Percentiles rank a stretch among this genome's conserved stretches.
These are phyloP conservation scores for Suillus spraguei DNA, from an alignment of 768 basidiomycete genomes.

Conservation along the genomic window DNA sequence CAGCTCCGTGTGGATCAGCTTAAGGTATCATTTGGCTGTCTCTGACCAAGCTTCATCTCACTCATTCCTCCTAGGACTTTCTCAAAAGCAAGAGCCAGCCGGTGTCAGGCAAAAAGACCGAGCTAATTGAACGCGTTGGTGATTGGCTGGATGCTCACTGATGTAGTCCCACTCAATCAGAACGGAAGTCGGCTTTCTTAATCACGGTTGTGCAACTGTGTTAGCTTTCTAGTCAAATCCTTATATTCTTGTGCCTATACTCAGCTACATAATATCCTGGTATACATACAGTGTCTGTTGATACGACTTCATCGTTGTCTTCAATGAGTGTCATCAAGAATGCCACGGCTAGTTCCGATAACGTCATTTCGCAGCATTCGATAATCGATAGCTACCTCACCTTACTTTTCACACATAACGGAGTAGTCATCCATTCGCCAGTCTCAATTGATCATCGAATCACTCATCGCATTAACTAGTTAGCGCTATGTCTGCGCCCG, in stretches of 20 bases:
- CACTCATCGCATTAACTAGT: background rate
- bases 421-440: background rate
- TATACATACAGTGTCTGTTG: background rate
- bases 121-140: slow-evolving; percentile 64
- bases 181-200: background rate
- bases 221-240: slow-evolving; percentile 1
- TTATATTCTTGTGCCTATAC: background rate
- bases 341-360: background rate
- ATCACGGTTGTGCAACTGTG: background rate
- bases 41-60: slow-evolving; percentile 10
- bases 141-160: slow-evolving; percentile 57
- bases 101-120: slow-evolving; percentile 71
- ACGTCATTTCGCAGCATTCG: background rate
- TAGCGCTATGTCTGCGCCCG: slow-evolving; percentile 24
- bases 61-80: slow-evolving; percentile 55
- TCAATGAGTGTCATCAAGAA: background rate
- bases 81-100: slow-evolving; percentile 64
- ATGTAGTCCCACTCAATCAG: slow-evolving; percentile 4
- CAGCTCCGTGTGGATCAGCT: slow-evolving; percentile 80
- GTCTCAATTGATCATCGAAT: background rate
- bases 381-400: background rate
- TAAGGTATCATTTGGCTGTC: slow-evolving; percentile 51
- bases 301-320: background rate
- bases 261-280: background rate
- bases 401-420: background rate